Evolutionary conservation across 257 asterid species (phyloP).

Genomic region (Galeopsis tetrahit): DNA sequence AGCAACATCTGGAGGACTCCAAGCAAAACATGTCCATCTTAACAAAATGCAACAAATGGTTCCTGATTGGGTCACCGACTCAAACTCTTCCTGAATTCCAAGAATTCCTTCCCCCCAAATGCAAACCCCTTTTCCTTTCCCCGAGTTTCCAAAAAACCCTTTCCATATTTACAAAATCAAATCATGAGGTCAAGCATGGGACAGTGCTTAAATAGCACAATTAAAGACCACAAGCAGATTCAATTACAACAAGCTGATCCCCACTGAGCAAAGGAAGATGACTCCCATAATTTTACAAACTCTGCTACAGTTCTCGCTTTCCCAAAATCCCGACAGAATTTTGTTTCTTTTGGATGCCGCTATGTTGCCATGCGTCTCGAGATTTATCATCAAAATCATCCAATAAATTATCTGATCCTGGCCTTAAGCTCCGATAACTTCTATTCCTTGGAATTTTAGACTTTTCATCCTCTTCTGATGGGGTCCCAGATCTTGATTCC

Average conservation of each 20-base stretch:
- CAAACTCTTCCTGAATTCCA: neutral
- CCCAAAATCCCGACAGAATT: conserved; percentile 39
- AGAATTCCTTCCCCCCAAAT: conserved; percentile 16
- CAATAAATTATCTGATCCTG: conserved; percentile 57
- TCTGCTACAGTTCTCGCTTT: conserved; percentile 56
- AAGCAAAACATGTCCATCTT: conserved; percentile 8
- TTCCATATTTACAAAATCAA: conserved; percentile 17
- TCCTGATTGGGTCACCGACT: conserved; percentile 18
- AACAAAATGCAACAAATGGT: conserved; percentile 15
- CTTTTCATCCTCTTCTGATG: conserved; percentile 94
- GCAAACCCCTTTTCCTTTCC: conserved; percentile 11
- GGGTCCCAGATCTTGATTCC: conserved; percentile 89
- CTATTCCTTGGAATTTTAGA: conserved; percentile 63
- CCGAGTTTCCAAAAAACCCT: conserved; percentile 22
- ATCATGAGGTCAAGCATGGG: conserved; percentile 26
- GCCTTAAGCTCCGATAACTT: conserved; percentile 60
- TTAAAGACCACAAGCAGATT: conserved; percentile 17
- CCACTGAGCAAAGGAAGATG: conserved; percentile 25
- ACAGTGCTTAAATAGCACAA: conserved; percentile 14
- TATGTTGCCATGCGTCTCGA: conserved; percentile 76
- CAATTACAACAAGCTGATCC: conserved; percentile 25
- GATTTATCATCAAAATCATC: conserved; percentile 77
- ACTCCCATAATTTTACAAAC: conserved; percentile 26
- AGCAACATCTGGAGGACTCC: conserved; percentile 32
- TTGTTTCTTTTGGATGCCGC: conserved; percentile 46